Conservation (phyloP, 129 eudicot species). For the Centrapalus pauciflorus region DNA sequence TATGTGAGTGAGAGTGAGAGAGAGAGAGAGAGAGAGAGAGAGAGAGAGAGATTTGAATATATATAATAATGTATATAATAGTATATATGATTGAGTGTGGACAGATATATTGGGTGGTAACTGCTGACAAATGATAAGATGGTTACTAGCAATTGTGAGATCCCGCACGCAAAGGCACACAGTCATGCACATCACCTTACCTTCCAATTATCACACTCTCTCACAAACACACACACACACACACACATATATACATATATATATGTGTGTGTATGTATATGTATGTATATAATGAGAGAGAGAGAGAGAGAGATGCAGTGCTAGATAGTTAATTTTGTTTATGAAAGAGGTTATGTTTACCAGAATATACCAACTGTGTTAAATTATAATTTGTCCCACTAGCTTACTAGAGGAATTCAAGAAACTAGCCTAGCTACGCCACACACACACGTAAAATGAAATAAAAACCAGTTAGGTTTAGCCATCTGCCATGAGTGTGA, state of each 20-base stretch:
- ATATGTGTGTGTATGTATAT: neutral
- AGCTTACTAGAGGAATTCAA: too few relatives aligned
- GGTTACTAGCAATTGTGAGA: slow-evolving; percentile 39
- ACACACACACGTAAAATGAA: too few relatives aligned
- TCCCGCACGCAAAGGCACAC: slow-evolving; percentile 40
- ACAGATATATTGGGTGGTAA: slow-evolving; percentile 24
- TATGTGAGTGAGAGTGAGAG: neutral
- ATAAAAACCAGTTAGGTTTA: too few relatives aligned
- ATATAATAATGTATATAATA: neutral
- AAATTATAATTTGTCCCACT: too few relatives aligned
- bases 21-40: neutral
- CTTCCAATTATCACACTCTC: slow-evolving; percentile 25
- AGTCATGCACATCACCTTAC: slow-evolving; percentile 28
- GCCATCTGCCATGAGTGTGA: too few relatives aligned
- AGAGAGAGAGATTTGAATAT: neutral
- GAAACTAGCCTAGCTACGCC: too few relatives aligned
- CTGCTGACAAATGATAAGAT: slow-evolving; percentile 35
- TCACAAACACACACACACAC: slow-evolving; percentile 26
- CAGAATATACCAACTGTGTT: too few relatives aligned
- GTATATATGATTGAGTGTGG: slow-evolving; percentile 34
- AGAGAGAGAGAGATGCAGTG: neutral
- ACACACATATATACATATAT: neutral
- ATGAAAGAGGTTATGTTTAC: too few relatives aligned
- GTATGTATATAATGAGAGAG: neutral
- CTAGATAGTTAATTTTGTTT: too few relatives aligned